Conservation (phyloP, 768 basidiomycete species). For the Gymnopilus dilepis region DNA sequence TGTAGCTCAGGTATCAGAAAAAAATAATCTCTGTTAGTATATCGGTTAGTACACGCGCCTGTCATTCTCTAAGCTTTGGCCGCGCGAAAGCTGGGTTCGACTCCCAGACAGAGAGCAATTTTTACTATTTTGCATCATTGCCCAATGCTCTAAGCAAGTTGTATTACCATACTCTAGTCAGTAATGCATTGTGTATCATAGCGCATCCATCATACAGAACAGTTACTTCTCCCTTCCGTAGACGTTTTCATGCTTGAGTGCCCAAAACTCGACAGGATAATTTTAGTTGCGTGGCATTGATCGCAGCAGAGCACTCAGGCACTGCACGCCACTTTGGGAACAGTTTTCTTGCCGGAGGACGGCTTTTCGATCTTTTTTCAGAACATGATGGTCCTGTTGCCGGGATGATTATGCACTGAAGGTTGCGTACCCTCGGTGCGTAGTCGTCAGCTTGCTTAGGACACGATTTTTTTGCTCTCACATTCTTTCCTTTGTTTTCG, state of each 20-base stretch:
- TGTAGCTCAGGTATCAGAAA: neutral
- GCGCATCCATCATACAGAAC: no score
- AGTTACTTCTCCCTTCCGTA: no score
- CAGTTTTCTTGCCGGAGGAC: neutral
- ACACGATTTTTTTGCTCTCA: neutral
- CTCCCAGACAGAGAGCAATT: slow-evolving; percentile 5
- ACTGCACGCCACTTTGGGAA: neutral
- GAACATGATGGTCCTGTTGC: neutral
- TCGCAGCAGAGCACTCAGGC: neutral
- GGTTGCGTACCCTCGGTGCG: neutral
- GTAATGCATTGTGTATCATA: no score
- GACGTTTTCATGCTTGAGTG: no score
- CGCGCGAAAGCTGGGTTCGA: slow-evolving; percentile 6
- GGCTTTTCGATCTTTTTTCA: neutral
- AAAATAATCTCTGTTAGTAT: neutral
- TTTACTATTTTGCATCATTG: no score
- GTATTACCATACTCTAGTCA: no score
- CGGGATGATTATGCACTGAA: slow-evolving; percentile 1
- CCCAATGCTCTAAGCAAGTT: no score
- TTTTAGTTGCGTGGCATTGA: neutral
- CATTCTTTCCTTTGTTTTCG: neutral
- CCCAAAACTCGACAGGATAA: no score
- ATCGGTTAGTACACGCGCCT: slow-evolving; percentile 5
- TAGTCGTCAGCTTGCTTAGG: neutral
- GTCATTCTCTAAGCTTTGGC: neutral